Conservation (phyloP, 2,329 filamentous ascomycete species). For the Chrysoporthe deuterocubensis region DNA sequence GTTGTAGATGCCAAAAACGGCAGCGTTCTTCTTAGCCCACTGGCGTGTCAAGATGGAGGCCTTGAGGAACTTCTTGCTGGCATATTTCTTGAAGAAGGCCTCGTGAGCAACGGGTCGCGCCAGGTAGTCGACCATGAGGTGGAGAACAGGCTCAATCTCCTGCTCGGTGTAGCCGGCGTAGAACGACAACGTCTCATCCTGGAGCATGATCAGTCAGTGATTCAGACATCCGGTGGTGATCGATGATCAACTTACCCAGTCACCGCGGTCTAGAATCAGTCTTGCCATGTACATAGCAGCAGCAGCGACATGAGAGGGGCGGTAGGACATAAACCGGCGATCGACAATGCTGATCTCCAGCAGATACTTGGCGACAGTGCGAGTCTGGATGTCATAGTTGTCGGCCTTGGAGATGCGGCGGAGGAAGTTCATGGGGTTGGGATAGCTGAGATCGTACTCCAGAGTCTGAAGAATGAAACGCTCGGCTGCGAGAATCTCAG, state of each 20-base stretch:
- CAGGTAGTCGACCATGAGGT: slow-evolving; percentile 96
- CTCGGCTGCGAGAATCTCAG: slow-evolving; percentile 96
- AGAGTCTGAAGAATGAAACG: slow-evolving; percentile 89
- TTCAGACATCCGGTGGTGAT: not conserved
- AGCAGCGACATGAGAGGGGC: slow-evolving; percentile 87
- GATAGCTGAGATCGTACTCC: slow-evolving; percentile 97
- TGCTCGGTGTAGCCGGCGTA: slow-evolving; percentile 94
- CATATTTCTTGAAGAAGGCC: slow-evolving; percentile 99
- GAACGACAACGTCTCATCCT: slow-evolving; percentile 79
- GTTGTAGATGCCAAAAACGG: slow-evolving; percentile 58
- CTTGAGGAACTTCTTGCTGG: slow-evolving; percentile 98
- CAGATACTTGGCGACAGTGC: slow-evolving; percentile 95
- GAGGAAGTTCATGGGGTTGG: slow-evolving; percentile 99
- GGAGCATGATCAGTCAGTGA: slow-evolving; percentile 48
- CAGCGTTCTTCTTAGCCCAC: slow-evolving; percentile 86
- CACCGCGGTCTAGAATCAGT: slow-evolving; percentile 84
- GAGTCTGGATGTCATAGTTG: slow-evolving; percentile 97
- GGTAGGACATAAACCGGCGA: slow-evolving; percentile 88
- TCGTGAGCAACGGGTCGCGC: slow-evolving; percentile 89
- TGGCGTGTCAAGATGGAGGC: slow-evolving; percentile 89
- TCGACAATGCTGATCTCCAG: slow-evolving; percentile 97
- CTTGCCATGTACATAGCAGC: slow-evolving; percentile 94
- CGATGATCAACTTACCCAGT: slow-evolving; percentile 63
- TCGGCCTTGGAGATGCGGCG: slow-evolving; percentile 98
- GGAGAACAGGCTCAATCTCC: slow-evolving; percentile 89